Evolutionary conservation across 1,284 basidiomycete species (phyloP), one percentile per base, ranked within the genome.

Genomic region (Cutaneotrichosporon arboriforme): DNA sequence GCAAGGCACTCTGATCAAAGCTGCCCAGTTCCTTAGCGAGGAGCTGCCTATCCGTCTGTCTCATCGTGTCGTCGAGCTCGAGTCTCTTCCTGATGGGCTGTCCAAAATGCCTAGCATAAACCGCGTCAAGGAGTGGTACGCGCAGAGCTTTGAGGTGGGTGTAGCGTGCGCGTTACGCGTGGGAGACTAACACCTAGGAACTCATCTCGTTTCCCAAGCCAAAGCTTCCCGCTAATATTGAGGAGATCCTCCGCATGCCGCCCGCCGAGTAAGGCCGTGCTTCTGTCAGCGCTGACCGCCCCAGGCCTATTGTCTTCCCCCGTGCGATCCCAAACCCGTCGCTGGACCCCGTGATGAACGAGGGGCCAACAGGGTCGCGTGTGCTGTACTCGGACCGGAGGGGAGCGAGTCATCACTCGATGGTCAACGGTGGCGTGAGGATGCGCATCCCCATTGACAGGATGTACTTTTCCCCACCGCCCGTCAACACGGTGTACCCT

Each of bases 71-170:
- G 93, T 94, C 71, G 94, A 99, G 77, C 83, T 99, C 36, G 91
- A 97, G 67, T 85, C 91, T 63, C 81, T 99, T 4, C 94, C 96
- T 0, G 88, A 97, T 74, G 87, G 90, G 49, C 80, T 98, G 56
- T 86, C 85, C 66, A 83, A 85, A 54, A 97, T 96, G 93, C 85
- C 88, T 0, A 90, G 87, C 44, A 97, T 98, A 62, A 84, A 87
- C 61, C 91, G 89, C 69, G 94, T 98, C 61, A 94, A 94, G 78
- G 86, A 96, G 69, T 98, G 94, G 94, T 98, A 98, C 71, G 94
- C 93, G 0, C 90, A 98, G 78, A 93, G 90, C 15, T 98, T 98
- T 68, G 89, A 97, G 81, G 92, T 92, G 51, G 58, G 83, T 77
- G 34, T 12, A 17, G n/a, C n/a, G 4, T 22, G 5, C 23, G 26